Percentiles rank a stretch among this genome's conserved stretches.
phyloP scores from a whole-genome alignment of 139 green algal genomes.

The Tetradesmus obliquus region DNA sequence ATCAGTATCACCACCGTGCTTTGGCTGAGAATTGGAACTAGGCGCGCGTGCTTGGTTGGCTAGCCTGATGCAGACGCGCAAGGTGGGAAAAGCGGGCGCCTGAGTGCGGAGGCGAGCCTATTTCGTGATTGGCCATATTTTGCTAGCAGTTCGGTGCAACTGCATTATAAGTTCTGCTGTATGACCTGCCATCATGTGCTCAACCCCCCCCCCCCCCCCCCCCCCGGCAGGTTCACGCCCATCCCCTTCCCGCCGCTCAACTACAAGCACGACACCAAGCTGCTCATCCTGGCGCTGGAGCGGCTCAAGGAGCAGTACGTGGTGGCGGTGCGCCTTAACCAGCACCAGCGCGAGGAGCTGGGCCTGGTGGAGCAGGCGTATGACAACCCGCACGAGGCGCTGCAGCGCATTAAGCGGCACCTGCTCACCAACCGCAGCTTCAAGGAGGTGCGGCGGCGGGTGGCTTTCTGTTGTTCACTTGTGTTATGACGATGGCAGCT shows the following conservation, averaged over 20 bases:
- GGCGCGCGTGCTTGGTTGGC: no score
- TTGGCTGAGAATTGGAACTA: no score
- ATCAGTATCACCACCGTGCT: no score
- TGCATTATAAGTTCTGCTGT: no score
- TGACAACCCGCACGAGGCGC: slow-evolving; percentile 99
- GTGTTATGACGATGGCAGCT: not conserved
- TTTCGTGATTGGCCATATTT: no score
- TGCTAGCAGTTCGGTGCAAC: no score
- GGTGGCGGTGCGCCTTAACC: slow-evolving; percentile 95
- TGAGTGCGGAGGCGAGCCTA: no score
- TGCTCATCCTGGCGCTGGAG: slow-evolving; percentile 99
- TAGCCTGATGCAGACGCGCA: no score
- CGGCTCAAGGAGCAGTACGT: slow-evolving; percentile 99
- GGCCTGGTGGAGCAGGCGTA: slow-evolving; percentile 99
- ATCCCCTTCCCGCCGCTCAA: slow-evolving; percentile 99
- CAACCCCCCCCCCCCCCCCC: no score
- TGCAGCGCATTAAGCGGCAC: slow-evolving; percentile 99
- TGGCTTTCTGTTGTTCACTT: not conserved
- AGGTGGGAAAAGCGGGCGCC: no score
- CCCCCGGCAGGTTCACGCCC: slow-evolving; percentile 85
- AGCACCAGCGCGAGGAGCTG: slow-evolving; percentile 98
- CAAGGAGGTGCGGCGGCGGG: slow-evolving; percentile 86
- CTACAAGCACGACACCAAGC: slow-evolving; percentile 99
- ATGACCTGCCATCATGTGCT: no score
- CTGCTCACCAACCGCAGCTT: slow-evolving; percentile 98